phyloP scores from a whole-genome alignment of 139 green algal species.

The Axilococcus clingmanii region DNA sequence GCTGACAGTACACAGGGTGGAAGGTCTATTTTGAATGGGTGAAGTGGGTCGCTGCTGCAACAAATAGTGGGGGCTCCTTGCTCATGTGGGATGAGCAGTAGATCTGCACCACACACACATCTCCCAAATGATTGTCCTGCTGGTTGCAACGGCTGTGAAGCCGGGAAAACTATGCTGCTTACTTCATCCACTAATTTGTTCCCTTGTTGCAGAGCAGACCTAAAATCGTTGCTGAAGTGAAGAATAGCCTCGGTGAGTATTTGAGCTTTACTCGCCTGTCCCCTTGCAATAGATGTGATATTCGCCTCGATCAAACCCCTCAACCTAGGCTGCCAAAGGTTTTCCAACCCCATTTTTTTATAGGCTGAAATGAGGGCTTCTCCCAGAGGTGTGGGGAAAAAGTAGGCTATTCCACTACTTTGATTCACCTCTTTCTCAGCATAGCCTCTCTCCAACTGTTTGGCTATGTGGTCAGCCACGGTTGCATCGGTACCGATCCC shows the following conservation, averaged over 20 bases:
- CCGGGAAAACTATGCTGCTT: slow-evolving; percentile 7
- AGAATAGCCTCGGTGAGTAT: slow-evolving; percentile 56
- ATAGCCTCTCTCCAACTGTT: slow-evolving; percentile 51
- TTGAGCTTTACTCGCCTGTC: slow-evolving; percentile 44
- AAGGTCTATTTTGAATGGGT: no score
- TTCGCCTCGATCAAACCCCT: slow-evolving; percentile 73
- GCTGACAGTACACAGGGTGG: no score
- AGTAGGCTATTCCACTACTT: no score
- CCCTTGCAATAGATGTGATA: slow-evolving; percentile 65
- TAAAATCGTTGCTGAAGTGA: slow-evolving; percentile 52
- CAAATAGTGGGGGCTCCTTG: no score
- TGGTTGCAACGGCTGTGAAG: neutral
- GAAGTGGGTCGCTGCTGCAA: no score
- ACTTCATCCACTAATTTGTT: slow-evolving; percentile 17
- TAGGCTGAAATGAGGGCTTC: slow-evolving; percentile 77
- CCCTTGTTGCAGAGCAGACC: slow-evolving; percentile 21
- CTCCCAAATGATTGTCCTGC: slow-evolving; percentile 1
- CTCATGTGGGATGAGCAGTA: neutral
- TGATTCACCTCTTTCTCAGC: slow-evolving; percentile 53
- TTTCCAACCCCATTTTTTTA: slow-evolving; percentile 67
- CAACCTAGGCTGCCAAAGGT: slow-evolving; percentile 69
- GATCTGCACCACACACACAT: neutral
- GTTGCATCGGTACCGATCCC: slow-evolving; percentile 98
- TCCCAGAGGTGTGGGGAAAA: slow-evolving; percentile 72
- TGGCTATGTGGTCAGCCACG: slow-evolving; percentile 73